Conservation (phyloP, 1,139 yeast genomes). For the Trichomonascaceae sp. region DNA sequence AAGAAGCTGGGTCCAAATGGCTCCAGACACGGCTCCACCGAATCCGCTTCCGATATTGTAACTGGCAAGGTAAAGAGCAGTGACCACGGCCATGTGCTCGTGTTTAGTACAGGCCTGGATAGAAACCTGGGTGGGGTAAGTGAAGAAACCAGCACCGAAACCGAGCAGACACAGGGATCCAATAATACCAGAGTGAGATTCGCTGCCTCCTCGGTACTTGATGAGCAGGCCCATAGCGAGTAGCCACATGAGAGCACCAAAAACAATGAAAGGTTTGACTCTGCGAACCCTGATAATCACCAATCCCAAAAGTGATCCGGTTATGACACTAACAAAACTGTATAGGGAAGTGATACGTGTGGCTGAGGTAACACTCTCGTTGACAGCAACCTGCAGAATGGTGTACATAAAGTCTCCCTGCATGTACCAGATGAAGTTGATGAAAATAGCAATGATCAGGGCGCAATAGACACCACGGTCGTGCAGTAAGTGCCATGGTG, state of each 20-base stretch:
- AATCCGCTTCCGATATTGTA: constrained; percentile 33
- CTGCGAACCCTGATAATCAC: constrained; percentile 37
- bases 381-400: constrained; percentile 48
- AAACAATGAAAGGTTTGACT: constrained; percentile 45
- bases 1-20: constrained; percentile 34
- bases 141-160: constrained; percentile 59
- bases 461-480: constrained; percentile 66
- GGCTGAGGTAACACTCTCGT: constrained; percentile 46
- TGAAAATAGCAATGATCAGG: constrained; percentile 36
- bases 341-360: constrained; percentile 51
- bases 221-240: constrained; percentile 45
- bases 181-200: constrained; percentile 42
- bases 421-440: constrained; percentile 52
- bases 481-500: constrained; percentile 42
- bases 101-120: constrained; percentile 48
- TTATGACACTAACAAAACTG: constrained; percentile 51
- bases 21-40: constrained; percentile 35
- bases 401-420: constrained; percentile 58
- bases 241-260: constrained; percentile 45
- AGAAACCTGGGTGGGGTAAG: constrained; percentile 54
- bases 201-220: constrained; percentile 42
- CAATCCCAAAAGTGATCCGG: constrained; percentile 48
- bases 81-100: constrained; percentile 34
- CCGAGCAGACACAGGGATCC: constrained; percentile 58
- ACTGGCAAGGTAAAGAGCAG: constrained; percentile 32